phyloP scores from a whole-genome alignment of 2,329 filamentous ascomycete species.

The Diaporthe nobilis region DNA sequence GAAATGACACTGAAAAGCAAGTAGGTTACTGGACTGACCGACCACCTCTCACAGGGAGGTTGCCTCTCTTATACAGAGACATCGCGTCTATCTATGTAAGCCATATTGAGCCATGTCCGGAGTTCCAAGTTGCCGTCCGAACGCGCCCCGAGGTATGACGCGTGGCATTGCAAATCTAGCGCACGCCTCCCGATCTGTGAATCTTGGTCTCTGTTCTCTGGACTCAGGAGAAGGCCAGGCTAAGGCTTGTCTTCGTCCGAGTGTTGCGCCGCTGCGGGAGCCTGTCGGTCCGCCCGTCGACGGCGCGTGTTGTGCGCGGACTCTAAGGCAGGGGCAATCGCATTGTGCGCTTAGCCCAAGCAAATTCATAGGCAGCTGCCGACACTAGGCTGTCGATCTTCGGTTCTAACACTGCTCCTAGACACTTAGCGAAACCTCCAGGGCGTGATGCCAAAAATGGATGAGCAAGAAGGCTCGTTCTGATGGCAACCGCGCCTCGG shows the following conservation, averaged over 20 bases:
- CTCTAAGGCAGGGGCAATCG: conserved; percentile 31
- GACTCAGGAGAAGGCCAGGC: neutral
- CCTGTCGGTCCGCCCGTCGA: conserved; percentile 19
- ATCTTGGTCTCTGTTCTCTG: neutral
- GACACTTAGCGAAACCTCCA: conserved; percentile 13
- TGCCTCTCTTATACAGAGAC: neutral
- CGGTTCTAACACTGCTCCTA: neutral
- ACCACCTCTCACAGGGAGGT: neutral
- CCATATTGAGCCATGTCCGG: neutral
- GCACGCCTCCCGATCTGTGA: too few species aligned
- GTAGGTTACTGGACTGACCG: fast-evolving
- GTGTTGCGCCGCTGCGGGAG: conserved; percentile 5
- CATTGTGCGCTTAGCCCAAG: conserved; percentile 7
- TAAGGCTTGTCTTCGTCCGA: neutral
- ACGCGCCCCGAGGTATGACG: neutral
- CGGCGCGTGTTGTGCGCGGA: conserved; percentile 8
- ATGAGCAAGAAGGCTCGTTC: neutral
- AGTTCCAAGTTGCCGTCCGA: conserved; percentile 4
- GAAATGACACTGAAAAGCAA: neutral
- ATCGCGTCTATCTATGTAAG: neutral
- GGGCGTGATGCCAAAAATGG: neutral
- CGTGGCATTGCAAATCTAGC: neutral
- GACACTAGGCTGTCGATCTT: neutral
- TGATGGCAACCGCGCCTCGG: neutral
- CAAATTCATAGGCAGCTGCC: neutral